phyloP scores from a whole-genome alignment of 2,329 filamentous ascomycete genomes.

The Colletotrichum cereale region DNA sequence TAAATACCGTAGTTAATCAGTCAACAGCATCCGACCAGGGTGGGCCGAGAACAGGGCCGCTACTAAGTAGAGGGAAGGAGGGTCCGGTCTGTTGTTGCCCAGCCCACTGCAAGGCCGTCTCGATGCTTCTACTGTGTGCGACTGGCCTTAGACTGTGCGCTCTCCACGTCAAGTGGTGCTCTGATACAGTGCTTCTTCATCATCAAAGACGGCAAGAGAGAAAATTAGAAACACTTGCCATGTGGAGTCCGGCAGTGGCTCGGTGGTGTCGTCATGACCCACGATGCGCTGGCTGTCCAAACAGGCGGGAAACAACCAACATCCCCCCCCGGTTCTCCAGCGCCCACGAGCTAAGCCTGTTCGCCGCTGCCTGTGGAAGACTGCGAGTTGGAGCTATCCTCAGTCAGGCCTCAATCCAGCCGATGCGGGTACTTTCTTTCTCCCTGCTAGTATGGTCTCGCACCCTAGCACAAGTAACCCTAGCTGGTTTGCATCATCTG shows the following conservation, averaged over 20 bases:
- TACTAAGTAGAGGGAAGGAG: conserved; percentile 6
- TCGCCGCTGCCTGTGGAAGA: background rate
- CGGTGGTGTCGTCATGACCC: conserved; percentile 40
- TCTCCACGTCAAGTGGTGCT: too few relatives aligned
- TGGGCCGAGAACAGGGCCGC: conserved; percentile 2
- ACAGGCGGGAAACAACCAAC: conserved; percentile 19
- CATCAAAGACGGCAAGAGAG: background rate
- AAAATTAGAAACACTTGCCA: background rate
- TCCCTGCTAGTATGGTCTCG: conserved; percentile 34
- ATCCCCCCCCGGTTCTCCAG: background rate
- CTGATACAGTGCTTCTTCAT: background rate
- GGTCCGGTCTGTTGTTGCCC: conserved; percentile 25
- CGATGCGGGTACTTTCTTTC: conserved; percentile 6
- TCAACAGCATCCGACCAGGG: background rate
- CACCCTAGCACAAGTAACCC: conserved; percentile 25
- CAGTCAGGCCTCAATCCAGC: conserved; percentile 2
- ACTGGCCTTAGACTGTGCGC: background rate
- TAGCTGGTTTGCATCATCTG: conserved; percentile 34
- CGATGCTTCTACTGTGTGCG: conserved; percentile 13
- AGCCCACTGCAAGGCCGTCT: conserved; percentile 5
- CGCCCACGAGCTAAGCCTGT: background rate
- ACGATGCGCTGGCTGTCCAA: conserved; percentile 37
- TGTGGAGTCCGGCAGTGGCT: conserved; percentile 34
- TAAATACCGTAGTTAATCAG: too few relatives aligned
- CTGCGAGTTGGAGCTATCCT: conserved; percentile 1